A percentile compares a stretch with the other conserved stretches of the same genome.
phyloP scores from a whole-genome alignment of 192 early-diverging fungal species.

The Coemansia sp. region DNA sequence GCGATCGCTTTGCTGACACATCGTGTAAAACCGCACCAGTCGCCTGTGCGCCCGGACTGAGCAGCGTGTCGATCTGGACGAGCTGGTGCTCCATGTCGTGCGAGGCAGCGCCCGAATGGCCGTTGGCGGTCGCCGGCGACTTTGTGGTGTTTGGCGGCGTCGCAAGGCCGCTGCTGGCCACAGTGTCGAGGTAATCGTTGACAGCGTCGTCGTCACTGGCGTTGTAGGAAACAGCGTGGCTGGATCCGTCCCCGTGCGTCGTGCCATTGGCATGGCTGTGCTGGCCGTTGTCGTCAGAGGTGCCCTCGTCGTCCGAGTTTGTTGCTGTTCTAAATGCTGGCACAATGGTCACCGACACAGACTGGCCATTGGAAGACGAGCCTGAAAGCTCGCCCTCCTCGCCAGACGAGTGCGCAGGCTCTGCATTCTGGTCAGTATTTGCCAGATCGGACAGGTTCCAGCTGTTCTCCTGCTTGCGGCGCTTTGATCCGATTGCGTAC shows the following conservation, averaged over 20 bases:
- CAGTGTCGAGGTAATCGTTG: slow-evolving; percentile 30
- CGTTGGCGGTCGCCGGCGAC: neutral
- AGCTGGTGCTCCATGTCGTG: slow-evolving; percentile 30
- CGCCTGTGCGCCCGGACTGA: slow-evolving; percentile 7
- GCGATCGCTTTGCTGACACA: slow-evolving; percentile 3
- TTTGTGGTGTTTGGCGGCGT: slow-evolving; percentile 14
- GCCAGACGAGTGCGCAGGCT: neutral
- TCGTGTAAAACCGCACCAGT: slow-evolving; percentile 10
- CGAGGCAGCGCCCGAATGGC: neutral
- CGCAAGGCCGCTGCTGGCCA: slow-evolving; percentile 19
- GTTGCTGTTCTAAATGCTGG: slow-evolving; percentile 30
- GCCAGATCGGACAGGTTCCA: slow-evolving; percentile 6
- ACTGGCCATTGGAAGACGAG: neutral
- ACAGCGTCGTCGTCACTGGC: slow-evolving; percentile 30
- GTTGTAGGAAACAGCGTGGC: slow-evolving; percentile 21
- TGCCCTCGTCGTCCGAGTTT: slow-evolving; percentile 4
- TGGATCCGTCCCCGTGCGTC: neutral
- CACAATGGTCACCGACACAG: slow-evolving; percentile 26
- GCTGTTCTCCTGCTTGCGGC: neutral
- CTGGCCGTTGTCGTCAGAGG: slow-evolving; percentile 10
- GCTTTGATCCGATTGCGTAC: slow-evolving; percentile 33
- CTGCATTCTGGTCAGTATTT: neutral
- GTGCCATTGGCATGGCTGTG: neutral
- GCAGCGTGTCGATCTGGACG: slow-evolving; percentile 30
- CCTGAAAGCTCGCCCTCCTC: slow-evolving; percentile 3